Evolutionary conservation across 805 yeast genomes (phyloP), one percentile per base, ranked within the genome.

Genomic region (Hanseniaspora valbyensis): DNA sequence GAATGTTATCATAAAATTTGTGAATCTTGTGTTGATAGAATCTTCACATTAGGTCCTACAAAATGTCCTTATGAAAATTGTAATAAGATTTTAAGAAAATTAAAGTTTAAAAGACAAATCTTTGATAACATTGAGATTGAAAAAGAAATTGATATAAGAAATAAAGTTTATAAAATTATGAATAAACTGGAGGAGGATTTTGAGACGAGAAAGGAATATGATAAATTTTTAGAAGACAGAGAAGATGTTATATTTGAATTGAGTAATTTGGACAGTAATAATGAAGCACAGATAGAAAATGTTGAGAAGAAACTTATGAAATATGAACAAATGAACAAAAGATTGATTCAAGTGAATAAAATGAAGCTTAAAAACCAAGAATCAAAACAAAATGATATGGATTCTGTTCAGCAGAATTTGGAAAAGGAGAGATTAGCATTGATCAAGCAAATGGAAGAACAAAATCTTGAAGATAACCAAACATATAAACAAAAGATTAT

Each of bases 1-100:
- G 98, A 92, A 65, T 92, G 99, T 67, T 92, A 92, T 63, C 99
- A 92, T 63, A 90, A 87, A 71, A 90, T 92, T 65, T 92, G 99
- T 68, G 96, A 83, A 58, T 80, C 95, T 1, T 92, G 98, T 68
- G 97, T 90, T 39, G 97, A 92, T 65, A 75, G 98, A 56, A 89
- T 92, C 49, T 92, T 85, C 62, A 78, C 95, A 6, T 69, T 83
- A 45, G 99, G 99, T 2, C 98, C 98, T 0, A 92, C 96, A 0
- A 92, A 89, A 19, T 92, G 99, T 63, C 98, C 98, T 1, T 90
- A 89, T 63, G 83, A 88, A 3, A 80, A 81, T 48, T 92, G 99
- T 69, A 88, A 81, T 52, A 86, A 83, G 69, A 85, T 81, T 10
- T 69, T 92, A 54, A 72, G 98, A 57, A 85, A 84, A 72, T 86